Evolutionary conservation across 78 protist species (phyloP).

Genomic region (Dictyostelium brefeldianum): DNA sequence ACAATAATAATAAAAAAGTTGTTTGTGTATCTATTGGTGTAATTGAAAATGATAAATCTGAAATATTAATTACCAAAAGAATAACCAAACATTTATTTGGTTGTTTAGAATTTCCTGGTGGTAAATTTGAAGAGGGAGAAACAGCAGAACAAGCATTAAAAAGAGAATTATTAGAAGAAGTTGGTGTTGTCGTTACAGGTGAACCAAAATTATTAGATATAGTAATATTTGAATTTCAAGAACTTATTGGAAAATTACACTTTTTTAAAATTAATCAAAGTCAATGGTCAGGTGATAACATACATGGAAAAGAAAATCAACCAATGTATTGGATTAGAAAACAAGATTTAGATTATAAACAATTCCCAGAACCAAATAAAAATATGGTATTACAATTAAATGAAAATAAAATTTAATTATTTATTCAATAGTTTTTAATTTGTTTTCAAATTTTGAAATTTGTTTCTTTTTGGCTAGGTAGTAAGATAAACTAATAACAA

Average conservation of each 20-base stretch:
- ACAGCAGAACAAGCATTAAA: neutral
- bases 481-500: too few relatives aligned
- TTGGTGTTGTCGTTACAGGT: neutral
- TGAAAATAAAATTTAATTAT: neutral
- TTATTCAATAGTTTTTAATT: too few relatives aligned
- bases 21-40: neutral
- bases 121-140: neutral
- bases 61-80: neutral
- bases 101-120: neutral
- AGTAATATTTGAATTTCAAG: neutral
- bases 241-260: neutral
- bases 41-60: slow-evolving; percentile 2
- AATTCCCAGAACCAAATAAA: slow-evolving; percentile 3
- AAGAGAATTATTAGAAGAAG: neutral
- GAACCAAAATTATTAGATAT: neutral
- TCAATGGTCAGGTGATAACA: neutral
- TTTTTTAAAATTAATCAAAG: neutral
- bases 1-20: neutral
- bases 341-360: neutral
- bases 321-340: slow-evolving; percentile 1
- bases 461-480: too few relatives aligned
- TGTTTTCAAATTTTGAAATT: too few relatives aligned
- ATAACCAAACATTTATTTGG: neutral
- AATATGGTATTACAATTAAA: neutral
- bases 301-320: neutral